These are phyloP conservation scores for Acanthamoeba quina DNA, from an alignment of 208 protist species.

Conservation along the genomic window DNA sequence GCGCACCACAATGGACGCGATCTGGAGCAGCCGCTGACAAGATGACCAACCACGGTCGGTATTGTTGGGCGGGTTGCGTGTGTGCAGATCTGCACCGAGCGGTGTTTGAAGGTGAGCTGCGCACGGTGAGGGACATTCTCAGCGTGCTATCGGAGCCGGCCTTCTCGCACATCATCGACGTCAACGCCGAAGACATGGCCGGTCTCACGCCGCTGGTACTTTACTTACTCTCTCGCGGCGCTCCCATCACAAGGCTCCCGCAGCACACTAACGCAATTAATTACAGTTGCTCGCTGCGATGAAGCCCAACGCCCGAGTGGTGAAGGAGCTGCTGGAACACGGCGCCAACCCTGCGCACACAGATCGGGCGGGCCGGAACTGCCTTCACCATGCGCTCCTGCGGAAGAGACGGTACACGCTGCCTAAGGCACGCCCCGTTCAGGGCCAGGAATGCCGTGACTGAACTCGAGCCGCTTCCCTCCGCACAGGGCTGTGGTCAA, in stretches of 20 bases:
- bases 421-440: not conserved
- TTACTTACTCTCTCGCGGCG: not conserved
- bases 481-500: slow-evolving; percentile 5
- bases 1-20: not conserved
- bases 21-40: not conserved
- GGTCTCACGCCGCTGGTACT: slow-evolving; percentile 19
- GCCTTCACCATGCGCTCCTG: slow-evolving; percentile 13
- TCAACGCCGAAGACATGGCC: not conserved
- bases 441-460: not conserved
- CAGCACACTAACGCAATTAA: not conserved
- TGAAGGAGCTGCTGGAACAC: not conserved
- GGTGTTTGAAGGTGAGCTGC: not conserved
- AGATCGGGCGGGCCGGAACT: not conserved
- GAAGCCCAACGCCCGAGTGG: slow-evolving; percentile 13
- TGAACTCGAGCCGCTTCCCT: not conserved
- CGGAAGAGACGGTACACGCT: not conserved
- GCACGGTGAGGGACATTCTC: not conserved
- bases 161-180: not conserved
- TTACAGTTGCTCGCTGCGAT: not conserved
- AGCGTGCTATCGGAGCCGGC: not conserved
- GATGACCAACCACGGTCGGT: not conserved
- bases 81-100: slow-evolving; percentile 11
- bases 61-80: not conserved
- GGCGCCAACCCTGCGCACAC: not conserved
- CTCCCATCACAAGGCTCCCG: not conserved